These are phyloP conservation scores for Colletotrichum tofieldiae DNA, from an alignment of 2,329 filamentous ascomycete species.

Conservation along the genomic window DNA sequence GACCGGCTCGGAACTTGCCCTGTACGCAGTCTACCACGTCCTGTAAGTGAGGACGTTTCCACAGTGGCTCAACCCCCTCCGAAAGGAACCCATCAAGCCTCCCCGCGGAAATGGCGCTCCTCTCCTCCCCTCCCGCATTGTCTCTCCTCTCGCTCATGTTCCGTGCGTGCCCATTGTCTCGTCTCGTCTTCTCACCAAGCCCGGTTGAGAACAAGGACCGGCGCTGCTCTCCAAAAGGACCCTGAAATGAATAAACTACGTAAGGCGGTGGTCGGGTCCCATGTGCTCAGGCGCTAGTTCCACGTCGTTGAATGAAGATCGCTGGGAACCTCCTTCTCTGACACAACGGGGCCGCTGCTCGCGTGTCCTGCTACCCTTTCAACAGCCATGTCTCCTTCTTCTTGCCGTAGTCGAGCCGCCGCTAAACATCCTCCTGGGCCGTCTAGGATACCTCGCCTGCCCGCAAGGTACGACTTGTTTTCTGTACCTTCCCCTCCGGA, in stretches of 20 bases:
- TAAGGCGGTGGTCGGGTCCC: constrained; percentile 18
- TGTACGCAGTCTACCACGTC: not conserved
- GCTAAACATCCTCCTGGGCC: constrained; percentile 3
- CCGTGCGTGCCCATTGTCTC: constrained; percentile 14
- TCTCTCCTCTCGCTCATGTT: constrained; percentile 20
- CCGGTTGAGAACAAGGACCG: constrained; percentile 28
- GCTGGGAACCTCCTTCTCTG: constrained; percentile 30
- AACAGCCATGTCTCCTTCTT: constrained; percentile 2
- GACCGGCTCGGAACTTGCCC: not conserved
- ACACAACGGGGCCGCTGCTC: constrained; percentile 27
- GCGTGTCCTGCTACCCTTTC: constrained; percentile 15
- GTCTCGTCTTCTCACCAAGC: constrained; percentile 9
- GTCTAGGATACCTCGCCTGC: constrained; percentile 8
- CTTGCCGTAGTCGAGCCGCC: constrained; percentile 29
- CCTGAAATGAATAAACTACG: constrained; percentile 40
- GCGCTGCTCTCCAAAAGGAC: constrained; percentile 27
- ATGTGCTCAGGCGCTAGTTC: constrained; percentile 21
- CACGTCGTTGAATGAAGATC: constrained; percentile 30
- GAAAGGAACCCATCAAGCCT: constrained; percentile 16
- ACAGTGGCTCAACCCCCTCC: constrained; percentile 32
- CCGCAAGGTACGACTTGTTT: not conserved
- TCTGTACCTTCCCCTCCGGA: constrained; percentile 26
- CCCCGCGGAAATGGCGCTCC: not conserved
- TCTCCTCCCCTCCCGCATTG: constrained; percentile 8
- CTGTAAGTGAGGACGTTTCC: constrained; percentile 8